Evolutionary conservation across 345 rosid genomes (phyloP).

Genomic region (Boechera retrofracta): DNA sequence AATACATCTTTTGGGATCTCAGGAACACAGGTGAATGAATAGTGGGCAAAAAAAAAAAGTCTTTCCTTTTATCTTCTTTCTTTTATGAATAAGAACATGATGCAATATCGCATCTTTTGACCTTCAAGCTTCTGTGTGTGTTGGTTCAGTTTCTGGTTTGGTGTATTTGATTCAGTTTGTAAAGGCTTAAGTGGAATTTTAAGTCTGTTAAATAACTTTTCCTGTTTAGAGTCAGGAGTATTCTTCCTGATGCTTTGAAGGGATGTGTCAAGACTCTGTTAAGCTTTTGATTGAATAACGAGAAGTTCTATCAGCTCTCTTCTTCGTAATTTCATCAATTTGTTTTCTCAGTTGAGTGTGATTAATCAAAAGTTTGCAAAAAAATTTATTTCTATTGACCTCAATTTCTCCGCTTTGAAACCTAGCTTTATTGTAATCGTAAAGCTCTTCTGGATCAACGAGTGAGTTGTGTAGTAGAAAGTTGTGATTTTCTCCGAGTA

Average conservation of each 20-base stretch:
- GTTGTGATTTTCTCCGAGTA: neutral
- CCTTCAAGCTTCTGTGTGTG: conserved; percentile 13
- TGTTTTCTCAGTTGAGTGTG: neutral
- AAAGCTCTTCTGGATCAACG: neutral
- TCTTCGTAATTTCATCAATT: neutral
- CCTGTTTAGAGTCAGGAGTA: neutral
- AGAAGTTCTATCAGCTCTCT: conserved; percentile 3
- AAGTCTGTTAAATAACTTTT: conserved; percentile 10
- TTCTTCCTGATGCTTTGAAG: conserved; percentile 1
- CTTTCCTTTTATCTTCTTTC: conserved; percentile 11
- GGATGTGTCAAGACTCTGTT: conserved; percentile 2
- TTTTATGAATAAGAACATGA: conserved; percentile 35
- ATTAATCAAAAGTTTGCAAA: neutral
- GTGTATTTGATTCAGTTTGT: conserved; percentile 18
- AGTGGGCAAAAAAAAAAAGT: neutral
- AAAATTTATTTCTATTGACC: neutral
- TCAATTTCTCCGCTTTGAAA: neutral
- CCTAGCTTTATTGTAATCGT: neutral
- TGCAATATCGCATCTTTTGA: conserved; percentile 31
- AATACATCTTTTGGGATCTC: neutral
- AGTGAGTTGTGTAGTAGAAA: conserved; percentile 5
- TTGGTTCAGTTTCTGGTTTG: conserved; percentile 17
- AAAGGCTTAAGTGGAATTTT: conserved; percentile 7
- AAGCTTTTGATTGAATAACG: conserved; percentile 33
- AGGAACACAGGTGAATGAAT: conserved; percentile 15